Evolutionary conservation across 257 asterid species (phyloP).

Genomic region (Mitragyna speciosa): DNA sequence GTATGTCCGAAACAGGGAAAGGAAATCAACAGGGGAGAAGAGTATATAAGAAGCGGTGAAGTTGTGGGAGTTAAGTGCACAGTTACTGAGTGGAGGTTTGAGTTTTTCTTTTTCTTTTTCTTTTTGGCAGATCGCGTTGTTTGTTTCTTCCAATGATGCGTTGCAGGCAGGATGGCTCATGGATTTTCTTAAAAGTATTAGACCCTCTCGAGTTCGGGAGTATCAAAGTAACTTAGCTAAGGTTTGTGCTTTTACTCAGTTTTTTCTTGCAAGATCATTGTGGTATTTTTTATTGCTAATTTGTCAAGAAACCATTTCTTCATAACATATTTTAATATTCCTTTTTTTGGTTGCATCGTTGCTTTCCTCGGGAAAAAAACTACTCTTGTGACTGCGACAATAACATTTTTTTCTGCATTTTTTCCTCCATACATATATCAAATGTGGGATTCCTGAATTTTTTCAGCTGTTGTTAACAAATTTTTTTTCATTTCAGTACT

Average conservation of each 20-base stretch:
- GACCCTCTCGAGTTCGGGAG: conserved; percentile 58
- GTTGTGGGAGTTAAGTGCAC: background rate
- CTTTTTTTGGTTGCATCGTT: background rate
- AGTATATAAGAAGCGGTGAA: background rate
- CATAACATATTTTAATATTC: background rate
- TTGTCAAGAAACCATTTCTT: background rate
- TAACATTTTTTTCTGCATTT: background rate
- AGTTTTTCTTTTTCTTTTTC: conserved; percentile 7
- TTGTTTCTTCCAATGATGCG: conserved; percentile 77
- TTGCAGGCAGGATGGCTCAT: conserved; percentile 83
- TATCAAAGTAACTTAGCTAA: conserved; percentile 69
- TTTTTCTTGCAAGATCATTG: background rate
- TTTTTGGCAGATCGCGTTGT: conserved; percentile 73
- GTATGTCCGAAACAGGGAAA: background rate
- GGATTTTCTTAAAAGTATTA: conserved; percentile 57
- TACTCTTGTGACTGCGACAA: background rate
- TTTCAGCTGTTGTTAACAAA: conserved; percentile 2
- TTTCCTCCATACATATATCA: background rate
- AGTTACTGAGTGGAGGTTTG: conserved; percentile 18
- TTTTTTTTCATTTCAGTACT: conserved; percentile 56
- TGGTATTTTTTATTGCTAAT: background rate
- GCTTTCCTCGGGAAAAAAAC: background rate
- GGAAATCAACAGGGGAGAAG: background rate
- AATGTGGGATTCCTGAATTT: background rate
- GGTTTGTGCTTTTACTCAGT: conserved; percentile 45